Conservation (phyloP, 208 protist genomes). For the Kentomonas sorsogonicus region DNA sequence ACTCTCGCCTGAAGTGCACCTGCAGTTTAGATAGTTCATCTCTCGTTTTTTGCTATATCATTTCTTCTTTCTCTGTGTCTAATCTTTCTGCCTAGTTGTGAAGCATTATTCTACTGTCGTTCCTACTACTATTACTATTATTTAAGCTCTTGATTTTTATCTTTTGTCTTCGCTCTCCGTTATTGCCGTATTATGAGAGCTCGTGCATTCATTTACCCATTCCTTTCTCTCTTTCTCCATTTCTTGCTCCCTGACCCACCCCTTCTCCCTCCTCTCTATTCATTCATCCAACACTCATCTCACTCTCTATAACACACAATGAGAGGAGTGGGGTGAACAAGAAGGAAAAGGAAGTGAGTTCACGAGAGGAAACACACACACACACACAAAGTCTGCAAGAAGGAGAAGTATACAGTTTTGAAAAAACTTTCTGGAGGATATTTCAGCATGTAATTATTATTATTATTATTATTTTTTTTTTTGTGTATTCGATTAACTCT, state of each 20-base stretch:
- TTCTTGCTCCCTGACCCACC: conserved; percentile 7
- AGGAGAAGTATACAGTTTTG: not conserved
- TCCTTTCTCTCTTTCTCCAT: conserved; percentile 4
- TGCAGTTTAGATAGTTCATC: too few relatives aligned
- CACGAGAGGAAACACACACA: not conserved
- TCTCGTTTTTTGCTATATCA: not conserved
- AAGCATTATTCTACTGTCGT: too few relatives aligned
- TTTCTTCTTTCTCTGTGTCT: not conserved
- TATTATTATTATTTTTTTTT: conserved; percentile 6
- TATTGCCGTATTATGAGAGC: not conserved
- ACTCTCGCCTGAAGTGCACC: too few relatives aligned
- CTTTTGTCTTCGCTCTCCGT: conserved; percentile 6
- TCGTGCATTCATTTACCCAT: not conserved
- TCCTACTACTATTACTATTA: not conserved
- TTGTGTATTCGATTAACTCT: not conserved
- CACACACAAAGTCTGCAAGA: conserved; percentile 9
- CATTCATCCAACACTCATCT: not conserved
- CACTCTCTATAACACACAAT: not conserved
- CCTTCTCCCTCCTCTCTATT: not conserved
- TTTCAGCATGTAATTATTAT: not conserved
- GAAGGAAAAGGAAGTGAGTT: not conserved
- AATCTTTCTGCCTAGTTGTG: too few relatives aligned
- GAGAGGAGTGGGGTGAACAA: not conserved
- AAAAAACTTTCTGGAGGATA: not conserved
- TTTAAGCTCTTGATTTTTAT: not conserved